Conservation (phyloP, 495 filamentous ascomycete species). For the Podospora australis region DNA sequence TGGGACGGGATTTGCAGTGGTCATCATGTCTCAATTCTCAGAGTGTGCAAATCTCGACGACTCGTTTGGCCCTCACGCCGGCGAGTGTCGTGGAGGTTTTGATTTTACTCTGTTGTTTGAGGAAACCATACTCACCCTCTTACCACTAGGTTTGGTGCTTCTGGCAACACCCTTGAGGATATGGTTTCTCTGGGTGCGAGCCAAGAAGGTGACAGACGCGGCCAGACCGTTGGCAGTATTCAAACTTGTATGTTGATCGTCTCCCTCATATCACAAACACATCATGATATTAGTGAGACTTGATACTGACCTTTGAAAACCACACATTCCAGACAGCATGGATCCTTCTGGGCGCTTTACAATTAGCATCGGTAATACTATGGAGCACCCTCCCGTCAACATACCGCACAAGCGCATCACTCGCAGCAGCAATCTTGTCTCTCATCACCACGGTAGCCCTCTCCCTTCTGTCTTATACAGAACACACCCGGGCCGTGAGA, state of each 20-base stretch:
- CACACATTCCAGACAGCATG: conserved; percentile 38
- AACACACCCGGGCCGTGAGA: conserved; percentile 33
- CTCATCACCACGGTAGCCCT: conserved; percentile 31
- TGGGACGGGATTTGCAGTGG: no score
- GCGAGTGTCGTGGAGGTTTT: conserved; percentile 34
- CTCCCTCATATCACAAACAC: no score
- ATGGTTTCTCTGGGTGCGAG: conserved; percentile 35
- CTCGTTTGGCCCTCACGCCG: conserved; percentile 26
- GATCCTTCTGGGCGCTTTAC: conserved; percentile 35
- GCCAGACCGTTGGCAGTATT: conserved; percentile 4
- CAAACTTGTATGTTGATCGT: conserved; percentile 17
- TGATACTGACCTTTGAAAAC: no score
- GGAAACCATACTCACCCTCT: conserved; percentile 45
- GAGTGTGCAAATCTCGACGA: conserved; percentile 14
- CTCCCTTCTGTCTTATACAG: conserved; percentile 32
- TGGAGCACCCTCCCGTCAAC: conserved; percentile 36
- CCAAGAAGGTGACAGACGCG: conserved; percentile 11
- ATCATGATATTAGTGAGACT: no score
- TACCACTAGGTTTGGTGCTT: conserved; percentile 41
- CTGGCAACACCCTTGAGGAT: conserved; percentile 42
- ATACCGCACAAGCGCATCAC: conserved; percentile 36
- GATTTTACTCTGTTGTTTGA: conserved; percentile 57
- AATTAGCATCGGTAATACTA: conserved; percentile 43
- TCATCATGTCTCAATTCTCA: no score
- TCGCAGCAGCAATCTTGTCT: conserved; percentile 42